Evolutionary conservation across 2,329 filamentous ascomycete genomes (phyloP).

Genomic region (Aspergillus sp.): DNA sequence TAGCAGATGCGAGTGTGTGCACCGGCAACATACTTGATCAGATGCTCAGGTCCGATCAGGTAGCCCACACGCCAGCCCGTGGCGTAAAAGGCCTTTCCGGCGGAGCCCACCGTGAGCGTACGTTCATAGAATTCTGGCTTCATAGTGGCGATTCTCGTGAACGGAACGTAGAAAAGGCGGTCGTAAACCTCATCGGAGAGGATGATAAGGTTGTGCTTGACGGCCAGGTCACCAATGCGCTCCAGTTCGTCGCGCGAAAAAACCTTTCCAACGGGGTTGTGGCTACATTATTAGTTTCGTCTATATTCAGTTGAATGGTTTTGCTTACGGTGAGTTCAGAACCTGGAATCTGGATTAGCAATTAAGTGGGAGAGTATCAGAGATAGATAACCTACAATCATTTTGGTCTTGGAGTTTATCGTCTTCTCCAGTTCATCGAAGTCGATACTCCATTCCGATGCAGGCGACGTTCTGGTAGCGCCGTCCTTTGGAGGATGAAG

Average conservation of each 20-base stretch:
- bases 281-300: constrained; percentile 38
- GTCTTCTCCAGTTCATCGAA: constrained; percentile 77
- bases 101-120: constrained; percentile 91
- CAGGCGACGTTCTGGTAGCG: constrained; percentile 74
- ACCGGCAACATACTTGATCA: constrained; percentile 87
- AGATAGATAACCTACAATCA: constrained; percentile 68
- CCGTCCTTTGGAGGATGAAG: constrained; percentile 84
- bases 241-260: constrained; percentile 81
- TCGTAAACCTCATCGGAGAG: constrained; percentile 94
- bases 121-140: constrained; percentile 85
- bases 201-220: constrained; percentile 92
- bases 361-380: background rate
- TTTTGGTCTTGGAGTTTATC: constrained; percentile 85
- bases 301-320: background rate
- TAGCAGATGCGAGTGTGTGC: constrained; percentile 97
- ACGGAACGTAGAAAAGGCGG: constrained; percentile 89
- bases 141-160: constrained; percentile 86
- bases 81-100: constrained; percentile 97
- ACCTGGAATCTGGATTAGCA: constrained; percentile 31
- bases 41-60: constrained; percentile 82
- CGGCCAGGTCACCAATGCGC: constrained; percentile 81
- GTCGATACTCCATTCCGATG: constrained; percentile 84
- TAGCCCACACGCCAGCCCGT: constrained; percentile 97
- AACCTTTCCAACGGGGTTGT: constrained; percentile 97
- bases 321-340: constrained; percentile 51